These are phyloP conservation scores for Aquilaria yunnanensis DNA, from an alignment of 345 rosid genomes.

Conservation along the genomic window DNA sequence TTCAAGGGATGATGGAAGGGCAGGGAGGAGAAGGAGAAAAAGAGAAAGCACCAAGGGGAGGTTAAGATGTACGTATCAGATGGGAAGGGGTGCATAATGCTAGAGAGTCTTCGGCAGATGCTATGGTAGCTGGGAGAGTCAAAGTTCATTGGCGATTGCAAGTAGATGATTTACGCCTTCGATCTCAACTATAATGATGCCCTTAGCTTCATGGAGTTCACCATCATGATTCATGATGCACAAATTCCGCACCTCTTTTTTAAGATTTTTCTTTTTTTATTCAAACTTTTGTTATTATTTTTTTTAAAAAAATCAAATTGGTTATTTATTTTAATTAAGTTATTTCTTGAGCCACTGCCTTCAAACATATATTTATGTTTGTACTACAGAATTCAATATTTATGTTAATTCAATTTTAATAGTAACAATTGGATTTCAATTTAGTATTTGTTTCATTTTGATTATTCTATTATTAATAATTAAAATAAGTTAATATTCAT, in stretches of 20 bases:
- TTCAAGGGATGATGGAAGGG: slow-evolving; percentile 30
- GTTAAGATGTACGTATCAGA: slow-evolving; percentile 39
- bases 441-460: too few species aligned
- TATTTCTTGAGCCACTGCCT: too few species aligned
- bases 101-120: slow-evolving; percentile 37
- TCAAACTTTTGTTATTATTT: too few species aligned
- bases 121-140: slow-evolving; percentile 34
- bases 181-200: slow-evolving; percentile 51
- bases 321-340: too few species aligned
- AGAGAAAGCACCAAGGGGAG: slow-evolving; percentile 28
- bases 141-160: slow-evolving; percentile 35
- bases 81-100: slow-evolving; percentile 35
- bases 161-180: slow-evolving; percentile 40
- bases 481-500: too few species aligned
- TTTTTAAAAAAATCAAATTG: too few species aligned
- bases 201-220: slow-evolving; percentile 49
- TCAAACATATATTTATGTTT: too few species aligned
- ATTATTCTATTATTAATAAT: too few species aligned
- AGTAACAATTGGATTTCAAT: too few species aligned
- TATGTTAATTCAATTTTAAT: too few species aligned
- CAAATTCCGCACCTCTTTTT: neutral
- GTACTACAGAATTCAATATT: too few species aligned
- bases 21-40: slow-evolving; percentile 26
- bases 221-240: slow-evolving; percentile 34
- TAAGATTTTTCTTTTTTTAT: too few species aligned